Evolutionary conservation across 768 basidiomycete species (phyloP), one percentile per base, ranked within the genome.

Genomic region (Xerocomellus chrysenteron): DNA sequence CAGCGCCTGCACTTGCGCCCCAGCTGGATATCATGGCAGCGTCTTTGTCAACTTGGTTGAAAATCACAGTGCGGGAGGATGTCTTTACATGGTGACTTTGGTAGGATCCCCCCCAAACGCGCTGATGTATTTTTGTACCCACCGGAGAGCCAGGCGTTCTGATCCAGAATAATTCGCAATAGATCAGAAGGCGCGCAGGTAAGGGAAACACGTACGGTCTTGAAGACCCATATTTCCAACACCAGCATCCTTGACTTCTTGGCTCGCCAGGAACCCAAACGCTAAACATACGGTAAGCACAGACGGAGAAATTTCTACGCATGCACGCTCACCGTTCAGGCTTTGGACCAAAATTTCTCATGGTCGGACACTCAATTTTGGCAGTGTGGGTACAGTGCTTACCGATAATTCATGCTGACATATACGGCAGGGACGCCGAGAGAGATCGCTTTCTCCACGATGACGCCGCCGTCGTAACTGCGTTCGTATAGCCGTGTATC

Each of bases 101-200:
- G n/a, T 62, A n/a, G 73, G 74, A 57, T 81, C 82, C 14, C 85
- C 86, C 12, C 87, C 86, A 58, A 88, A 89, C 0, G 68, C 66
- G 16, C 60, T 73, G 43, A 88, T 85, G 60, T 88, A 81, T 24
- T 75, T 67, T 60, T 87, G 82, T 0, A 88, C 78, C 87, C 81
- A 84, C 58, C 74, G 59, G 11, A 82, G 63, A 1, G 80, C 81
- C 9, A 72, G 58, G 10, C 72, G 63, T 50, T 71, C 69, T 78
- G 60, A n/a, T 28, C 5, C 12, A 1, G 17, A 26, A 28, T 14
- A 13, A 36, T 52, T 26, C 1, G 14, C 1, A 5, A 26, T 26
- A 26, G 26, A 26, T 26, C 26, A 26, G 26, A 26, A n/a, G 30
- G 7, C 6, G 30, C 10, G 10, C 30, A 32, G 7, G 10, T 32